Conservation (phyloP, 202 grass and related monocot species). For the Panicum hallii region DNA sequence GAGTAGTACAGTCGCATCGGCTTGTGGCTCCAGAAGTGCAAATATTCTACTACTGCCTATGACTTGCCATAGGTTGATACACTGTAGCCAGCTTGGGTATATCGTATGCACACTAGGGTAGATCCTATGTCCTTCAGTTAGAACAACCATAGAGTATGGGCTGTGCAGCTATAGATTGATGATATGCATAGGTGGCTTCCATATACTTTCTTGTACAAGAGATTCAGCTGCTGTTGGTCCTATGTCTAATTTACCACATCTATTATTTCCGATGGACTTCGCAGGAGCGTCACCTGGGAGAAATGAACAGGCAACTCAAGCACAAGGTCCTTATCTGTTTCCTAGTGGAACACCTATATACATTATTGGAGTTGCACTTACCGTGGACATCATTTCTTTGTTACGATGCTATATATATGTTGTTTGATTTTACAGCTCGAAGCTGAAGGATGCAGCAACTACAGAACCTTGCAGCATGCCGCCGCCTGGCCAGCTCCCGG, state of each 20-base stretch:
- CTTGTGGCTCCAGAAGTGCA: background rate
- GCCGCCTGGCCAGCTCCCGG: slow-evolving; percentile 63
- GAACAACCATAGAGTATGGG: background rate
- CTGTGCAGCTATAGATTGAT: background rate
- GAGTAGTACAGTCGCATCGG: background rate
- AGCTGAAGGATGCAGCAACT: slow-evolving; percentile 64
- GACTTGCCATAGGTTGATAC: slow-evolving; percentile 1
- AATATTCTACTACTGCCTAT: background rate
- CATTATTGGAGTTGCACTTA: background rate
- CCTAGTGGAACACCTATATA: background rate
- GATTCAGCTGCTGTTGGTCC: background rate
- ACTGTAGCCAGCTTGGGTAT: slow-evolving; percentile 5
- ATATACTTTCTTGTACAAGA: background rate
- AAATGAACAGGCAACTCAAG: slow-evolving; percentile 93
- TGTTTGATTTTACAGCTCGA: slow-evolving; percentile 62
- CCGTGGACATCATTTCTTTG: background rate
- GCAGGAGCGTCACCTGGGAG: slow-evolving; percentile 89
- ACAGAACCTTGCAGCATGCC: slow-evolving; percentile 65
- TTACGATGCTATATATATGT: background rate
- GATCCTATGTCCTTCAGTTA: background rate
- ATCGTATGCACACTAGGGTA: slow-evolving; percentile 14
- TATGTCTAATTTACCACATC: background rate
- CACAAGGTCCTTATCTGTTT: slow-evolving; percentile 57
- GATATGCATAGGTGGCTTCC: background rate
- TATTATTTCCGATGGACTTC: background rate